Evolutionary conservation across 1,139 yeast genomes (phyloP), one percentile per base, ranked within the genome.

Genomic region (Lipomyces yarrowii): DNA sequence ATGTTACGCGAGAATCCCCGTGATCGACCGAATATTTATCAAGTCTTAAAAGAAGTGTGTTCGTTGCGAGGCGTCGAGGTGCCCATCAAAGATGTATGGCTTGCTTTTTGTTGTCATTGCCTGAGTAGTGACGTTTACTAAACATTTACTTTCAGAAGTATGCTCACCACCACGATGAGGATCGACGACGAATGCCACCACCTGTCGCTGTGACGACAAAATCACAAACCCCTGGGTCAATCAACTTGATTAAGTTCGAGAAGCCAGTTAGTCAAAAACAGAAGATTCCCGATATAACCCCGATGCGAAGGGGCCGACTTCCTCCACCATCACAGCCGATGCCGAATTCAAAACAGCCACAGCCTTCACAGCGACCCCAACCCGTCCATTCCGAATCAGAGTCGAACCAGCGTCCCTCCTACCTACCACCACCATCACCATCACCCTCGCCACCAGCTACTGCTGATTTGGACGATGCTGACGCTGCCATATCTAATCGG

Each of bases 21-120:
- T 21, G 83, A 85, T 71, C 83, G 99, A 72, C 99, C 98, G 8
- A 94, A 91, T 75, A 88, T 92, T 39, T 91, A 87, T 69, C 98
- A 93, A 75, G 86, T 93, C 35, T 76, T 90, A 68, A 85, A 84
- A 67, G 96, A 91, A 75, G 78, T 92, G 21, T 86, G 90, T 70
- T 77, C 82, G 56, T 83, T 84, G 79, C 83, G 87, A 30, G 81
- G 83, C 18, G 77, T 80, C 4, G 81, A 80, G 39, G 80, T 86
- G 30, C 94, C 96, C 1, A 83, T 85, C 35, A 68, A 58, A 11
- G 70, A 71, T 51, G 69, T 69, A 59, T 21, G 66, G 56, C 13
- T 30, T 15, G 30, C 15, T 18, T 15, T 13, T 51, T 52, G 48
- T 26, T 54, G 1, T 18, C 30, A 2, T 26, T 26, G 30, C 30